phyloP scores from a whole-genome alignment of 2,329 filamentous ascomycete genomes.

The Hymenoscyphus fraxineus region DNA sequence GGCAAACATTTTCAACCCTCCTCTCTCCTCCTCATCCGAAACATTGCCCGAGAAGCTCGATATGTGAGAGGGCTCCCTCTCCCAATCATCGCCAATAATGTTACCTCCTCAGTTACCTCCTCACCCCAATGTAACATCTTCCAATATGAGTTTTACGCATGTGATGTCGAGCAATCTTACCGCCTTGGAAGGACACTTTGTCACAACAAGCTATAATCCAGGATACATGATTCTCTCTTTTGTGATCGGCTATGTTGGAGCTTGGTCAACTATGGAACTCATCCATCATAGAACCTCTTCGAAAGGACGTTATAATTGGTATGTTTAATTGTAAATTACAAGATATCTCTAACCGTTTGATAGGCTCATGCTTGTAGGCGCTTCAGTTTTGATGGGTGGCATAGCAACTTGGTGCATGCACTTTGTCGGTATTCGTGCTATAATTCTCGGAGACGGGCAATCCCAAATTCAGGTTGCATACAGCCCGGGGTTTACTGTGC shows the following conservation, averaged over 20 bases:
- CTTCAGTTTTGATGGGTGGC: constrained; percentile 69
- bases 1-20: neutral
- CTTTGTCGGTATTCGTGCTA: constrained; percentile 78
- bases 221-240: constrained; percentile 67
- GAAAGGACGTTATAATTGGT: constrained; percentile 68
- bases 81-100: neutral
- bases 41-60: neutral
- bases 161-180: constrained; percentile 1
- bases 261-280: constrained; percentile 75
- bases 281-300: constrained; percentile 71
- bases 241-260: constrained; percentile 69
- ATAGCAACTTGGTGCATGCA: constrained; percentile 77
- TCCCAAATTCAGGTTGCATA: constrained; percentile 68
- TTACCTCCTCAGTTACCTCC: neutral
- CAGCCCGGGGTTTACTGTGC: constrained; percentile 64
- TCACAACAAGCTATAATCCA: constrained; percentile 47
- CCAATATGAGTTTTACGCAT: neutral
- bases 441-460: constrained; percentile 63
- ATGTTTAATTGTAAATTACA: constrained; percentile 29
- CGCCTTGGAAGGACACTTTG: constrained; percentile 4
- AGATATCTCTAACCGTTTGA: neutral
- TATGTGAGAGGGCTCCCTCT: neutral
- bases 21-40: neutral
- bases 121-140: neutral
- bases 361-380: constrained; percentile 59